Conservation (phyloP, 352 stramenopile species). For the Phytopythium chamaehyphon region DNA sequence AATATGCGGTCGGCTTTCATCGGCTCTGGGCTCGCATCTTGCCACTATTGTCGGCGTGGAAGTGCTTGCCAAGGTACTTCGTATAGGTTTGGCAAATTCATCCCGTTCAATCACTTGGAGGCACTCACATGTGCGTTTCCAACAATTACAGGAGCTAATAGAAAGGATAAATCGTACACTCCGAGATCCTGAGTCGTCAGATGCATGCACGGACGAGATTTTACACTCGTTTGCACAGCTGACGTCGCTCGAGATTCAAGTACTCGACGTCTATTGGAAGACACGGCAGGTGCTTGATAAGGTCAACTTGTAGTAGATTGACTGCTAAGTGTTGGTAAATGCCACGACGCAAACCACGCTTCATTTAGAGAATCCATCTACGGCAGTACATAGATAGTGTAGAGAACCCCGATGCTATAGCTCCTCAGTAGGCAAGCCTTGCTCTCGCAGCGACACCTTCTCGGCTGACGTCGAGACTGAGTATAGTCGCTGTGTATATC, state of each 20-base stretch:
- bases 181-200: slow-evolving; percentile 17
- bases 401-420: slow-evolving; percentile 17
- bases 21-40: background rate
- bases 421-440: slow-evolving; percentile 59
- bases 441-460: slow-evolving; percentile 58
- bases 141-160: slow-evolving; percentile 23
- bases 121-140: background rate
- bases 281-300: slow-evolving; percentile 35
- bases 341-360: slow-evolving; percentile 2
- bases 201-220: slow-evolving; percentile 42
- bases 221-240: slow-evolving; percentile 35
- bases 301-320: slow-evolving; percentile 33
- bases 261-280: slow-evolving; percentile 55
- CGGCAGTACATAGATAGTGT: background rate
- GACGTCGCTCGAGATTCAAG: slow-evolving; percentile 34
- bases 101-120: background rate
- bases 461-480: slow-evolving; percentile 66
- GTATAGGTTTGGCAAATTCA: background rate
- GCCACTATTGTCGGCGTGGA: background rate
- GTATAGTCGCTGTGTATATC: slow-evolving; percentile 44
- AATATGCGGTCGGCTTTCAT: background rate
- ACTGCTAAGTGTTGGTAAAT: background rate
- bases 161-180: slow-evolving; percentile 26
- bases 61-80: slow-evolving; percentile 1
- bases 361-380: background rate